These are phyloP conservation scores for Hypoxylon trugodes DNA, from an alignment of 495 filamentous ascomycete species.

Conservation along the genomic window DNA sequence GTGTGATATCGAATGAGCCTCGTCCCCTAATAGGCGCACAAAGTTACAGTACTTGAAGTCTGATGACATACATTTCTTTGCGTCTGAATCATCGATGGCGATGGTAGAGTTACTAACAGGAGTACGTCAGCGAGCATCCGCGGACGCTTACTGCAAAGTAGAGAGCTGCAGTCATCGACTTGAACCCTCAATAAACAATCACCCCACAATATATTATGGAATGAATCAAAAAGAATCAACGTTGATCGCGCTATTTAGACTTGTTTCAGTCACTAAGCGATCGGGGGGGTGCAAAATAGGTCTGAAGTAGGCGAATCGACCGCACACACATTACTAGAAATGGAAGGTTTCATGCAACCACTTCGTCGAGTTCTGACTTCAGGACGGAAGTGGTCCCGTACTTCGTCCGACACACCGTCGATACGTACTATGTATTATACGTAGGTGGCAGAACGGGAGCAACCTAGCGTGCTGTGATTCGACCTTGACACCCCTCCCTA, in stretches of 20 bases:
- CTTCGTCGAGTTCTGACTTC: conserved; percentile 25
- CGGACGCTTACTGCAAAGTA: conserved; percentile 5
- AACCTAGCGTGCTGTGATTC: conserved; percentile 26
- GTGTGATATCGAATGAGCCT: conserved; percentile 22
- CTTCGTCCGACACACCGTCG: conserved; percentile 33
- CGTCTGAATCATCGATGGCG: conserved; percentile 30
- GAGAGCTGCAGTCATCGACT: conserved; percentile 15
- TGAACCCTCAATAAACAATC: conserved; percentile 11
- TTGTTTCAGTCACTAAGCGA: conserved; percentile 46
- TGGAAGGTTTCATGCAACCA: conserved; percentile 42
- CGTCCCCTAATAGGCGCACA: conserved; percentile 7
- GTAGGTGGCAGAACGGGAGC: conserved; percentile 34
- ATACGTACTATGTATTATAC: no score
- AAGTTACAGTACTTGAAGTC: conserved; percentile 16
- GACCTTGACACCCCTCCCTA: not conserved
- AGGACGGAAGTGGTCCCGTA: conserved; percentile 32
- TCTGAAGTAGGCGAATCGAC: conserved; percentile 37
- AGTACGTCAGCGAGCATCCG: conserved; percentile 29
- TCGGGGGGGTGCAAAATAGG: conserved; percentile 28
- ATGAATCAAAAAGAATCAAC: conserved; percentile 32
- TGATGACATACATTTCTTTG: conserved; percentile 31
- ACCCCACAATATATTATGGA: conserved; percentile 20
- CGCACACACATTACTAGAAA: conserved; percentile 21
- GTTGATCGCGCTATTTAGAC: conserved; percentile 38
- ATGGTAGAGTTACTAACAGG: conserved; percentile 3